phyloP scores from a whole-genome alignment of 2,329 filamentous ascomycete genomes.

The Colletotrichum sp. region DNA sequence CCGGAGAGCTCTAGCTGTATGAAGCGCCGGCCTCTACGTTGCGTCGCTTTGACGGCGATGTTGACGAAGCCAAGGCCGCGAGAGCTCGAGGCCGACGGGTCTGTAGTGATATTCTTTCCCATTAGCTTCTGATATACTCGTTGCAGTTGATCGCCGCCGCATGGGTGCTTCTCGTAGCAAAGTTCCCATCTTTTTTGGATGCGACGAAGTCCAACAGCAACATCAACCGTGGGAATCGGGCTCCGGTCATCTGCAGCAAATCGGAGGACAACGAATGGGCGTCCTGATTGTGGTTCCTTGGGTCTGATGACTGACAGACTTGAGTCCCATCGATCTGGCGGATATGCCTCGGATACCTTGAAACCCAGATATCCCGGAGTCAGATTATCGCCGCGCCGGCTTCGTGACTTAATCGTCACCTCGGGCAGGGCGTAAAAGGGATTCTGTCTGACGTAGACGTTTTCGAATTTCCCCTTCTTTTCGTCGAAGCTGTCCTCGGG shows the following conservation, averaged over 20 bases:
- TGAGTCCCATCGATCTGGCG: constrained; percentile 6
- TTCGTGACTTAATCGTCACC: background rate
- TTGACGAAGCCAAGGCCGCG: background rate
- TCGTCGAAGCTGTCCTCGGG: background rate
- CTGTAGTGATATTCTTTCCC: rapidly evolving
- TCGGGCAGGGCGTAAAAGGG: background rate
- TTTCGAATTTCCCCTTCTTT: background rate
- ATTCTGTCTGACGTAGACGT: background rate
- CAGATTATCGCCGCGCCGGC: background rate
- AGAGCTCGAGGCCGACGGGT: background rate
- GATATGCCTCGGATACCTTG: background rate
- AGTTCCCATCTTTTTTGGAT: background rate
- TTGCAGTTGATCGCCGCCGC: background rate
- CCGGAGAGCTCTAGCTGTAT: background rate
- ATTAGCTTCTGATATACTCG: background rate
- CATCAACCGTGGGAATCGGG: background rate
- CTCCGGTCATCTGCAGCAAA: background rate
- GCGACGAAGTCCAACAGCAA: background rate
- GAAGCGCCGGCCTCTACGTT: background rate
- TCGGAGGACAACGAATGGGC: background rate
- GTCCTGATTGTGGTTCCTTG: background rate
- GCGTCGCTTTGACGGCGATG: background rate
- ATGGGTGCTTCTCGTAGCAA: background rate
- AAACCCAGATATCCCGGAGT: background rate
- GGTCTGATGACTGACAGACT: background rate